Conservation (phyloP, 768 basidiomycete species). For the Chalciporus sphaerocephalus region DNA sequence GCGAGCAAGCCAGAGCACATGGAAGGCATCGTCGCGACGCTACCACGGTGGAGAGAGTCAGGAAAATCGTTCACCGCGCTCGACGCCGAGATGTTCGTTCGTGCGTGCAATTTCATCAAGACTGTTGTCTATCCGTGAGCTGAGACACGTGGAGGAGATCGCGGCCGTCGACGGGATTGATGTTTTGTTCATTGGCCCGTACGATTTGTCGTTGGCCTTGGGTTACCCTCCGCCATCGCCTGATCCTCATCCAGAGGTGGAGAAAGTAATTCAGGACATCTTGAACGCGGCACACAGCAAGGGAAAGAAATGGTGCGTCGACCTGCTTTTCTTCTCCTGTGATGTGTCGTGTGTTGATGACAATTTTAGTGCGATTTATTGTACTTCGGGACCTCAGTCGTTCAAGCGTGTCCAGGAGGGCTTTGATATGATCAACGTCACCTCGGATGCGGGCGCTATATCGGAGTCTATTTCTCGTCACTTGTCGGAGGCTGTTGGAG, state of each 20-base stretch:
- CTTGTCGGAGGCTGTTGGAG: constrained; percentile 21
- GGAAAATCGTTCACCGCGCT: constrained; percentile 36
- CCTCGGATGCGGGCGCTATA: constrained; percentile 42
- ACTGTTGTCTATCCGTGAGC: no score
- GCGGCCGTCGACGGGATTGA: constrained; percentile 59
- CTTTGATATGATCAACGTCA: constrained; percentile 55
- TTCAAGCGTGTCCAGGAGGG: constrained; percentile 44
- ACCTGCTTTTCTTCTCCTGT: background rate
- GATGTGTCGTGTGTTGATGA: no score
- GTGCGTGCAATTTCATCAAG: no score
- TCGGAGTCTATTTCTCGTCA: constrained; percentile 30
- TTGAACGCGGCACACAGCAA: constrained; percentile 45
- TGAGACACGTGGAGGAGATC: constrained; percentile 50
- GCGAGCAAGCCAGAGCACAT: constrained; percentile 49
- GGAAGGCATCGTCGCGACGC: constrained; percentile 39
- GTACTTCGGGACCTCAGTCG: constrained; percentile 42
- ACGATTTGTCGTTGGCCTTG: constrained; percentile 60
- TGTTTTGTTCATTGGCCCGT: constrained; percentile 61
- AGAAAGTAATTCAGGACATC: constrained; percentile 53
- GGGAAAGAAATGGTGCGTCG: constrained; percentile 58
- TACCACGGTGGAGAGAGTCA: constrained; percentile 49
- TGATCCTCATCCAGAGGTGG: constrained; percentile 61
- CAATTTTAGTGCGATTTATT: constrained; percentile 43
- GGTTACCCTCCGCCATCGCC: constrained; percentile 60
- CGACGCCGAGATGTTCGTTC: constrained; percentile 48